phyloP scores from a whole-genome alignment of 148 eudicot genomes.

The Diospyros lotus region DNA sequence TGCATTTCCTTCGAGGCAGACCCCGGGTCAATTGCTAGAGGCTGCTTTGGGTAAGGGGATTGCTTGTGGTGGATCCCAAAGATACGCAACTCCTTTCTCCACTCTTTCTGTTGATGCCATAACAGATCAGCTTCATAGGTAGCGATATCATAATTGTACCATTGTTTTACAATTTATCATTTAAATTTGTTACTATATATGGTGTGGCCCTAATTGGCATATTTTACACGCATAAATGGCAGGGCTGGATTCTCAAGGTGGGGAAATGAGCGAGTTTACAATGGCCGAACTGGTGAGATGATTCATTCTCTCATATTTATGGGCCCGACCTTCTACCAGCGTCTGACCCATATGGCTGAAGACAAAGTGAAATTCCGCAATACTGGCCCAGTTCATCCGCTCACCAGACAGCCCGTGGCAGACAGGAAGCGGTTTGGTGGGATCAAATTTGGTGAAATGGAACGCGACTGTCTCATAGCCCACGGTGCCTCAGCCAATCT shows the following conservation, averaged over 20 bases:
- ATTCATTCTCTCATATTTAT: conserved; percentile 64
- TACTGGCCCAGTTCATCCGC: conserved; percentile 92
- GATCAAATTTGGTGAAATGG: conserved; percentile 96
- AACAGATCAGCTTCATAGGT: conserved; percentile 92
- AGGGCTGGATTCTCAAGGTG: conserved; percentile 92
- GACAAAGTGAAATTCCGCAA: conserved; percentile 96
- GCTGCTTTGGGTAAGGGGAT: conserved; percentile 90
- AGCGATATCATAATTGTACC: not conserved
- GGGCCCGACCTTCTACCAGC: conserved; percentile 91
- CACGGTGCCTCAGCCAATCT: conserved; percentile 92
- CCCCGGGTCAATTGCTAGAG: conserved; percentile 92
- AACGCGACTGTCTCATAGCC: conserved; percentile 88
- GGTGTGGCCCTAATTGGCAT: not conserved
- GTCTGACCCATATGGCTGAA: conserved; percentile 85
- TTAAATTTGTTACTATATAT: not conserved
- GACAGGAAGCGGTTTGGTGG: conserved; percentile 95
- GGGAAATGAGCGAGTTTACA: conserved; percentile 83
- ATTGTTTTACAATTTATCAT: not conserved
- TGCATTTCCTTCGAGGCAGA: conserved; percentile 95
- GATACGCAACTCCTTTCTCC: conserved; percentile 87
- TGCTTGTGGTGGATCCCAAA: conserved; percentile 66
- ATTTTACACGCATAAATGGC: conserved; percentile 14
- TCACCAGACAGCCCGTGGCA: conserved; percentile 91
- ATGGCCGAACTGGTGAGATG: conserved; percentile 85
- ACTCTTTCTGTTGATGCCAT: conserved; percentile 80